Evolutionary conservation across 2,329 filamentous ascomycete species (phyloP).

Genomic region (Ophiocordyceps robertsii): DNA sequence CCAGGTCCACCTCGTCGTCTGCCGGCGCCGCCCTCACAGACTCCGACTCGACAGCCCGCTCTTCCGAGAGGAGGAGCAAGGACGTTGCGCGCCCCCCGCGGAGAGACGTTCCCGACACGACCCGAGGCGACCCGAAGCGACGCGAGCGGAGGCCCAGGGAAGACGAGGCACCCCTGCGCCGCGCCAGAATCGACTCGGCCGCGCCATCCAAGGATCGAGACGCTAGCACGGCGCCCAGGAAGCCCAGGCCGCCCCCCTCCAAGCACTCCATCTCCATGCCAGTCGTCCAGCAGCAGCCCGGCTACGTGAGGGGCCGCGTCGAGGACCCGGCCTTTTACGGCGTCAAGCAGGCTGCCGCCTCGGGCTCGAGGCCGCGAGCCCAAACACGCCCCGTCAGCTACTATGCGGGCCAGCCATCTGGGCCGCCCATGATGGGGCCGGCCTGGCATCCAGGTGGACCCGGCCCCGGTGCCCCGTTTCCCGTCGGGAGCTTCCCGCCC

Average conservation of each 20-base stretch:
- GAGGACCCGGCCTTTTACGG: slow-evolving; percentile 23
- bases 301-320: slow-evolving; percentile 15
- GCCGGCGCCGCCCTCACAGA: slow-evolving; percentile 20
- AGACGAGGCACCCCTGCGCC: slow-evolving; percentile 5
- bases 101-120: slow-evolving; percentile 8
- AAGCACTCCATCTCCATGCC: slow-evolving; percentile 20
- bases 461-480: slow-evolving; percentile 8
- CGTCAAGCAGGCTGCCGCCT: slow-evolving; percentile 18
- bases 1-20: slow-evolving; percentile 24
- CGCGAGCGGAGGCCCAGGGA: slow-evolving; percentile 12
- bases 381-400: slow-evolving; percentile 21
- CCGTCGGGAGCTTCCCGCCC: slow-evolving; percentile 18
- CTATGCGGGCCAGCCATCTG: slow-evolving; percentile 17
- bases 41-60: slow-evolving; percentile 29
- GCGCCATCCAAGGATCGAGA: slow-evolving; percentile 9
- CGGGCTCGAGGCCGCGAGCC: slow-evolving; percentile 17
- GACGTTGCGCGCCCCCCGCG: slow-evolving; percentile 8
- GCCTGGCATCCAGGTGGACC: slow-evolving; percentile 13
- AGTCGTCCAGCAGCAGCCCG: slow-evolving; percentile 17
- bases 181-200: background rate
- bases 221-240: slow-evolving; percentile 11
- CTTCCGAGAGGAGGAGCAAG: slow-evolving; percentile 15
- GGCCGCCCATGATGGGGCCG: slow-evolving; percentile 12
- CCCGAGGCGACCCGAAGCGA: slow-evolving; percentile 14
- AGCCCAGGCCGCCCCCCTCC: slow-evolving; percentile 14